A percentile compares a stretch with the other conserved stretches of the same genome.
phyloP scores from a whole-genome alignment of 257 asterid genomes.

The Nicotiana otophora region DNA sequence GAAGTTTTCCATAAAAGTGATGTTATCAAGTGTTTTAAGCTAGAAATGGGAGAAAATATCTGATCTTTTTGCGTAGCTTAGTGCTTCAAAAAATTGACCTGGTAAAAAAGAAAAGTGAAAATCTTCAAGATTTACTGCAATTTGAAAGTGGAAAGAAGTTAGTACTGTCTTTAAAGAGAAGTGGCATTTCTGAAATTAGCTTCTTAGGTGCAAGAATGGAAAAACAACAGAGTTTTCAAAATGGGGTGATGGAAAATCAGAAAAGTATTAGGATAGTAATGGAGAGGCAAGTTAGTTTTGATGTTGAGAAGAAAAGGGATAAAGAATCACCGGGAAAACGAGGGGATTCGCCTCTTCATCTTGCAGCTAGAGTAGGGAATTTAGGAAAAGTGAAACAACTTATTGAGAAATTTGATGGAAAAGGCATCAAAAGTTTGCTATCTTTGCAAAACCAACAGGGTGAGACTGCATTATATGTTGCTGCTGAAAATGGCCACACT shows the following conservation, averaged over 20 bases:
- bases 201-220: slow-evolving; percentile 56
- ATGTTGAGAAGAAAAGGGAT: slow-evolving; percentile 63
- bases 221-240: slow-evolving; percentile 70
- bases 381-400: slow-evolving; percentile 64
- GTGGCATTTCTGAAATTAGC: slow-evolving; percentile 23
- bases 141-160: no score
- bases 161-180: no score
- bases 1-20: no score
- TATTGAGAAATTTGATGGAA: slow-evolving; percentile 46
- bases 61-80: no score
- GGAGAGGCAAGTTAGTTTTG: slow-evolving; percentile 87
- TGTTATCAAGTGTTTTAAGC: no score
- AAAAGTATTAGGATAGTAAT: slow-evolving; percentile 80
- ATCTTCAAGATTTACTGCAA: no score
- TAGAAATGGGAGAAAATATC: no score
- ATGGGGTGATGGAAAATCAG: slow-evolving; percentile 92
- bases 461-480: slow-evolving; percentile 82
- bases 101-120: no score
- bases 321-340: slow-evolving; percentile 92
- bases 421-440: slow-evolving; percentile 45
- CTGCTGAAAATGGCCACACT: slow-evolving; percentile 77
- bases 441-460: slow-evolving; percentile 86
- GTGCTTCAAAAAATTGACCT: no score
- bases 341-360: slow-evolving; percentile 84
- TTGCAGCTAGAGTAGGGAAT: slow-evolving; percentile 82